Evolutionary conservation across 2,329 filamentous ascomycete species (phyloP), one percentile per base, ranked within the genome.

Genomic region (Phaeosphaeria sp.): DNA sequence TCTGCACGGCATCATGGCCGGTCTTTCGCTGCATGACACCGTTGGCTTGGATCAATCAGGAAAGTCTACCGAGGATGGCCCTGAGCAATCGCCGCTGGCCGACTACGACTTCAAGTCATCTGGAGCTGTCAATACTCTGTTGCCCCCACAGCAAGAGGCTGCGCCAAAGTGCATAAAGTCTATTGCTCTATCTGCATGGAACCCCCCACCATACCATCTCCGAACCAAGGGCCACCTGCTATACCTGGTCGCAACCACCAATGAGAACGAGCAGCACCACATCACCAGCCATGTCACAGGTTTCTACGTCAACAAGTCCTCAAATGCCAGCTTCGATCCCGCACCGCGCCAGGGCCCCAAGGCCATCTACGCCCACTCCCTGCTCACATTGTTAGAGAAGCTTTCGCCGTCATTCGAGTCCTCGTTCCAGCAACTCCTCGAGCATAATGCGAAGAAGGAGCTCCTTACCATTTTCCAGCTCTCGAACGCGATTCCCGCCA

Each of bases 241-340:
- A 49, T 99, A 99, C 78, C 84, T 99, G 20, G 85, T 92, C 62
- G 84, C 95, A 44, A 94, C 90, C 17, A 98, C 93, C 56, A 94
- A 92, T 68, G 95, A 99, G 79, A 93, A 93, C 62, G 95, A 99
- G 80, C 92, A 96, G 77, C 89, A 90, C 78, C 93, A 97, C 77
- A 90, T 99, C 72, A 99, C 96, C 10, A 88, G 92, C 15, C 92
- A 97, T 71, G 90, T 97, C 50, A 93, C 93, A 15, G 95, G 95
- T 20, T 99, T 99, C 83, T 99, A 90, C 77, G 90, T 98, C 72
- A 99, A 97, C 85, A 97, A 93, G 79, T 97, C 91, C 27, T 95
- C 92, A 53, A 97, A 95, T 79, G 87, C 86, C 80, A 97, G 95
- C 79, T 99, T 99, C 71, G 95, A 98, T 76, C 95, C 95, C 10